These are phyloP conservation scores for Clathrus columnatus DNA, from an alignment of 768 basidiomycete genomes.

Conservation along the genomic window DNA sequence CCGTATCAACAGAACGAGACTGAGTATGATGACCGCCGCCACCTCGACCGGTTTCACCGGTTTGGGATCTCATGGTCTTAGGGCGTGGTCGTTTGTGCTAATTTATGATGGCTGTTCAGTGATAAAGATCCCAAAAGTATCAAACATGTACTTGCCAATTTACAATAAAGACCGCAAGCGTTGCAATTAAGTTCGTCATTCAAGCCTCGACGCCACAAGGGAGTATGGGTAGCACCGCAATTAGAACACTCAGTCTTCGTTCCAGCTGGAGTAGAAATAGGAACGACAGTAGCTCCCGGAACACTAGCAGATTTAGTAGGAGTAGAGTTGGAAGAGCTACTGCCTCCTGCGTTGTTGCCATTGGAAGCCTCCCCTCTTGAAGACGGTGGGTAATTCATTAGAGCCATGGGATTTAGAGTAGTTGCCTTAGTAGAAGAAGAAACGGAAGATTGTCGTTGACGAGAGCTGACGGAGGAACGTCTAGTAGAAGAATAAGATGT, in stretches of 20 bases:
- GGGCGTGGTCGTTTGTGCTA: slow-evolving; percentile 85
- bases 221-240: slow-evolving; percentile 83
- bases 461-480: neutral
- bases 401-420: slow-evolving; percentile 9
- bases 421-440: neutral
- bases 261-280: slow-evolving; percentile 42
- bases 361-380: slow-evolving; percentile 21
- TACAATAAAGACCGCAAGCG: slow-evolving; percentile 82
- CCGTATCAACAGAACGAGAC: neutral
- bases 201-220: slow-evolving; percentile 76
- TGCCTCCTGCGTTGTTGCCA: no score
- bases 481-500: neutral
- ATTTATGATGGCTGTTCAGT: neutral
- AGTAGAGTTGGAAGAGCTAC: slow-evolving; percentile 45
- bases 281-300: slow-evolving; percentile 15
- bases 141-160: slow-evolving; percentile 45
- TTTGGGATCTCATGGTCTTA: slow-evolving; percentile 75
- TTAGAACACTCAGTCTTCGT: slow-evolving; percentile 82
- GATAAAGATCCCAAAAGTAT: neutral
- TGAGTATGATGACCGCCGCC: neutral
- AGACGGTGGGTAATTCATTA: slow-evolving; percentile 33
- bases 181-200: slow-evolving; percentile 89
- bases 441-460: neutral
- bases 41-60: slow-evolving; percentile 56
- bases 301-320: slow-evolving; percentile 38